Base-by-base conservation (phyloP, 805 yeast genomes). In the Blastobotrys mokoenaii region DNA sequence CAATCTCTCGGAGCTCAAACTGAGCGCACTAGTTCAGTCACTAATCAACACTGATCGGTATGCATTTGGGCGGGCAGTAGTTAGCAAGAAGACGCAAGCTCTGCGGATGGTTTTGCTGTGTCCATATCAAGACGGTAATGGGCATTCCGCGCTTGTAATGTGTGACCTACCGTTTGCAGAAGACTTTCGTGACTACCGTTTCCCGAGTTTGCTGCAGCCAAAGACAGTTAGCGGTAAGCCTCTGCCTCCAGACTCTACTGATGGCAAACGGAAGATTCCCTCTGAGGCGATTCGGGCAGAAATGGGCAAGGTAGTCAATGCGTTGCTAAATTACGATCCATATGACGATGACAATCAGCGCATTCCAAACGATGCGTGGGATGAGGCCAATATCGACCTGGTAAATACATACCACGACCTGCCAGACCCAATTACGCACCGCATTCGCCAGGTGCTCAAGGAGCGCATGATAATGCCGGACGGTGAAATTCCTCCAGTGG, bases 91-190 rank as follows among this genome's bases (percentile, higher is more conserved):
- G 5, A 15, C 52, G 43, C 31, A 10, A 18, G 20, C 32, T 17
- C 43, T 44, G 10, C 50, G 63, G 43, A 67, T 68, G 69, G 80
- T 78, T 45, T 79, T 72, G 2, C 62, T 82, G 51, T 63, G 70
- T 11, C 94, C 93, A 0, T 58, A 58, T 1, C 55, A 64, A 20
- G 55, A 70, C 14, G 48, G 47, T 31, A 58, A 46, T 31, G 46
- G 14, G 12, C 39, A 10, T 56, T 50, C n/a, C 3, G 54, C 46
- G 1, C 69, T 85, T 44, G 63, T 73, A 1, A 58, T 80, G 51
- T 70, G 71, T 10, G 66, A 80, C 39, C 58, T 87, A 10, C 93
- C 96, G 1, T 84, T 75, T 60, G 72, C 74, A 37, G 95, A 85
- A 51, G 96, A 88, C 59, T 82, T 79, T 50, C 56, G 64, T 14